Conservation (phyloP, 2,329 filamentous ascomycete species). For the Pseudogymnoascus sp. region DNA sequence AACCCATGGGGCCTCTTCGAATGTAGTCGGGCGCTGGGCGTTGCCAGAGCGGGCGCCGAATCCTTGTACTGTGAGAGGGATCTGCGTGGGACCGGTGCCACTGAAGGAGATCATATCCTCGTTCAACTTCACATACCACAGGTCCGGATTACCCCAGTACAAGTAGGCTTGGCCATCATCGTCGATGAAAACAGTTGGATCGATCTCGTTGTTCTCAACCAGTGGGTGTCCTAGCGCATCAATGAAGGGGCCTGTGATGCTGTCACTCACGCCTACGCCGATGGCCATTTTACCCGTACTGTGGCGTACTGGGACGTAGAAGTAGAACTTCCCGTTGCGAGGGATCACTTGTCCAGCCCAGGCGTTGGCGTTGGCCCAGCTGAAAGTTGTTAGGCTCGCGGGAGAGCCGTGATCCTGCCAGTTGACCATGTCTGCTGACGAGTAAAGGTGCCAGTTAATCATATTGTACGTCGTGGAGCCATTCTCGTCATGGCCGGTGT, state of each 20-base stretch:
- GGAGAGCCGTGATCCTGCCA: conserved; percentile 27
- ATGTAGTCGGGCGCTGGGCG: conserved; percentile 19
- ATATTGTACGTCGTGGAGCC: background rate
- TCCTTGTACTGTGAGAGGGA: conserved; percentile 17
- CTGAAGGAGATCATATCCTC: conserved; percentile 34
- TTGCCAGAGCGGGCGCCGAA: conserved; percentile 17
- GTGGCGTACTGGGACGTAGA: conserved; percentile 25
- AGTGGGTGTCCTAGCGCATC: conserved; percentile 31
- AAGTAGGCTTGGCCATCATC: conserved; percentile 37
- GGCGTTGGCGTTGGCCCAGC: conserved; percentile 30
- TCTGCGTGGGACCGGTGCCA: conserved; percentile 18
- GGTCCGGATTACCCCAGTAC: conserved; percentile 34
- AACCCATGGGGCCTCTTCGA: conserved; percentile 28
- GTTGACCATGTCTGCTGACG: conserved; percentile 30
- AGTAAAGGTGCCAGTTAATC: conserved; percentile 12
- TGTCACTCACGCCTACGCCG: conserved; percentile 30
- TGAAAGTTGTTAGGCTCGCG: conserved; percentile 25
- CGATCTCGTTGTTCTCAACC: conserved; percentile 31
- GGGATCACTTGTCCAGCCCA: conserved; percentile 30
- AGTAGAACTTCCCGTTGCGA: conserved; percentile 31
- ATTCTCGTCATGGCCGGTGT: background rate
- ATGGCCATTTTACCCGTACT: conserved; percentile 25
- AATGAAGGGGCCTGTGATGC: conserved; percentile 30
- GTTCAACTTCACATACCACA: conserved; percentile 35
- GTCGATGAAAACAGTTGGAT: conserved; percentile 35